These are phyloP conservation scores for Allodekkera sacchari DNA, from an alignment of 805 yeast genomes.

Conservation along the genomic window DNA sequence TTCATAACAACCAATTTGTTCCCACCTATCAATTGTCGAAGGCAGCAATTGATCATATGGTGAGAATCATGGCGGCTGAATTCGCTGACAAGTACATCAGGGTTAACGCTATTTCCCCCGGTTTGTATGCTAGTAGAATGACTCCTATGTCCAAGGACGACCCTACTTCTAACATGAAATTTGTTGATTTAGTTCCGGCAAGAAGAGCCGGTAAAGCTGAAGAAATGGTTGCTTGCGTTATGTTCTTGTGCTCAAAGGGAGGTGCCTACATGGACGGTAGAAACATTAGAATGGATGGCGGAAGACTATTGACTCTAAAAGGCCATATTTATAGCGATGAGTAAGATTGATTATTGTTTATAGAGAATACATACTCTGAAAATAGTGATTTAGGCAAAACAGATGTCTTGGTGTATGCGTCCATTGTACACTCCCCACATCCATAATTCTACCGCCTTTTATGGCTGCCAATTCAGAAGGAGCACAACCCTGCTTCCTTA, in stretches of 20 bases:
- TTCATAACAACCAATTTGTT: slow-evolving; percentile 17
- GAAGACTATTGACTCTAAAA: slow-evolving; percentile 14
- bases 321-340: slow-evolving; percentile 19
- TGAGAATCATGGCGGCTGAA: slow-evolving; percentile 19
- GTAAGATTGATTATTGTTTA: slow-evolving; percentile 3
- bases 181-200: slow-evolving; percentile 14
- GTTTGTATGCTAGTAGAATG: slow-evolving; percentile 16
- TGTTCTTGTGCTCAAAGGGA: slow-evolving; percentile 15
- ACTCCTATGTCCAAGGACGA: slow-evolving; percentile 15
- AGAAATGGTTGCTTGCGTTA: slow-evolving; percentile 15
- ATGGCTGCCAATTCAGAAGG: no score
- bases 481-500: no score
- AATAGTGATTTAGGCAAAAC: no score
- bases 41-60: slow-evolving; percentile 17
- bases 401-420: no score
- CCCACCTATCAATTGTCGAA: slow-evolving; percentile 17
- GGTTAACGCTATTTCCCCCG: slow-evolving; percentile 19
- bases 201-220: slow-evolving; percentile 14
- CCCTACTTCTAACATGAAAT: slow-evolving; percentile 14
- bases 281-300: slow-evolving; percentile 18
- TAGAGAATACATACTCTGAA: no score
- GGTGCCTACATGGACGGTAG: slow-evolving; percentile 19
- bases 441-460: no score
- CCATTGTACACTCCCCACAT: no score
- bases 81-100: slow-evolving; percentile 18